A percentile compares a stretch with the other conserved stretches of the same genome.
These are phyloP conservation scores for Macrolepiota dolichaula DNA, from an alignment of 768 basidiomycete species.

Conservation along the genomic window DNA sequence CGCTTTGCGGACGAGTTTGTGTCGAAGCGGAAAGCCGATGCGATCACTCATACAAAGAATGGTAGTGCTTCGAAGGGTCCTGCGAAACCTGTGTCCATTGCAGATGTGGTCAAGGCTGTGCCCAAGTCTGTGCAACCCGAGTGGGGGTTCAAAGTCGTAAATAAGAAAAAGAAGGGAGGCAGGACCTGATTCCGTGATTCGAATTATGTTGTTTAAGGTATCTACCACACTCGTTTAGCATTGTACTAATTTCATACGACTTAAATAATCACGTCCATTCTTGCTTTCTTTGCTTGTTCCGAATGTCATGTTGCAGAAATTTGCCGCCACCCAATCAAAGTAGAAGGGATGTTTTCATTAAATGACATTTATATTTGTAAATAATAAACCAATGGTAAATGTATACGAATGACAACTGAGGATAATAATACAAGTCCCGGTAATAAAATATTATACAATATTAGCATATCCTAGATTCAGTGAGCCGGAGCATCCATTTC, in stretches of 20 bases:
- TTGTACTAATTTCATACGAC: slow-evolving; percentile 5
- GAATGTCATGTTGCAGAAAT: too few species aligned
- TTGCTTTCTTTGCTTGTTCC: background rate
- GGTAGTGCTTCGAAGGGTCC: slow-evolving; percentile 31
- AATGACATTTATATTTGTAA: too few species aligned
- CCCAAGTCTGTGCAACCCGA: slow-evolving; percentile 73
- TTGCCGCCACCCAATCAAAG: too few species aligned
- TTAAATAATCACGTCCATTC: background rate
- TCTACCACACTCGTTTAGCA: slow-evolving; percentile 5
- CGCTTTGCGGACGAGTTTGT: slow-evolving; percentile 94
- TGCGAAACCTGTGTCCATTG: slow-evolving; percentile 67
- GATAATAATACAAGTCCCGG: background rate
- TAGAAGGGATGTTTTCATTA: too few species aligned
- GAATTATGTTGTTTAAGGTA: background rate
- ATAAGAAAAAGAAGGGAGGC: slow-evolving; percentile 91
- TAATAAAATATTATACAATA: background rate
- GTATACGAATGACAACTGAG: too few species aligned
- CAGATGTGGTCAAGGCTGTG: slow-evolving; percentile 87
- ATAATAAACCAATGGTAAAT: too few species aligned
- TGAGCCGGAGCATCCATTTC: background rate
- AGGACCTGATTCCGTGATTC: slow-evolving; percentile 35
- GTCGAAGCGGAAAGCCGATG: slow-evolving; percentile 82
- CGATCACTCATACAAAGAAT: slow-evolving; percentile 46
- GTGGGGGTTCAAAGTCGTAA: slow-evolving; percentile 92
- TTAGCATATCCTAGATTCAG: background rate